Conservation (phyloP, 306 rosid species). For the Casuarina glauca region DNA sequence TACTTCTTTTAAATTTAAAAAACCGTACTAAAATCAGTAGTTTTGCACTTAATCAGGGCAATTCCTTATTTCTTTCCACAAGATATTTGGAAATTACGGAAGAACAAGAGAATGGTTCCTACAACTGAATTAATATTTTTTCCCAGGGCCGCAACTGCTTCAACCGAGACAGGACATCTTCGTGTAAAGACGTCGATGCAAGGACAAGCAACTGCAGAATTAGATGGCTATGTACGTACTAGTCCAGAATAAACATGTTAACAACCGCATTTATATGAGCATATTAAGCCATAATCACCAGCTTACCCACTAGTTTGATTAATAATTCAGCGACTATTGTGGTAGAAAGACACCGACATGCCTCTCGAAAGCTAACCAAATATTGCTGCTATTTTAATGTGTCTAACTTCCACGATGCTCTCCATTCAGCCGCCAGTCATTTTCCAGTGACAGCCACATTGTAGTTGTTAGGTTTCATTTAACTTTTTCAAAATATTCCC, state of each 20-base stretch:
- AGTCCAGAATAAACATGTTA: constrained; percentile 33
- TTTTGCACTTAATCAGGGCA: too few relatives aligned
- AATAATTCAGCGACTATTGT: constrained; percentile 22
- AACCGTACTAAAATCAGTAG: too few relatives aligned
- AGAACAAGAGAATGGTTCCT: too few relatives aligned
- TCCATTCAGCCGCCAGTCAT: neutral
- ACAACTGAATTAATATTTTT: too few relatives aligned
- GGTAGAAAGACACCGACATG: neutral
- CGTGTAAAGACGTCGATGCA: neutral
- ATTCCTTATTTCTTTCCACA: too few relatives aligned
- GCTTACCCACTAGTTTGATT: constrained; percentile 26
- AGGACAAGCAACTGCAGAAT: neutral
- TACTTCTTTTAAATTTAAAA: too few relatives aligned
- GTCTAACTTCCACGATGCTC: too few relatives aligned
- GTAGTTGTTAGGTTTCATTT: neutral
- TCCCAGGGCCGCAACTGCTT: too few relatives aligned
- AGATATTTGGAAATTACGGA: too few relatives aligned
- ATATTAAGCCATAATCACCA: constrained; percentile 24
- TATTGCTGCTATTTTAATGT: neutral
- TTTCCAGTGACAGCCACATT: neutral
- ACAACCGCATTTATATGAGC: constrained; percentile 41
- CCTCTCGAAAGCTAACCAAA: constrained; percentile 14
- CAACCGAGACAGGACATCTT: too few relatives aligned
- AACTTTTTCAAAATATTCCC: neutral
- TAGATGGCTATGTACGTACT: neutral